Base-by-base conservation (phyloP, 139 green algal species). In the Penium margaritaceum region DNA sequence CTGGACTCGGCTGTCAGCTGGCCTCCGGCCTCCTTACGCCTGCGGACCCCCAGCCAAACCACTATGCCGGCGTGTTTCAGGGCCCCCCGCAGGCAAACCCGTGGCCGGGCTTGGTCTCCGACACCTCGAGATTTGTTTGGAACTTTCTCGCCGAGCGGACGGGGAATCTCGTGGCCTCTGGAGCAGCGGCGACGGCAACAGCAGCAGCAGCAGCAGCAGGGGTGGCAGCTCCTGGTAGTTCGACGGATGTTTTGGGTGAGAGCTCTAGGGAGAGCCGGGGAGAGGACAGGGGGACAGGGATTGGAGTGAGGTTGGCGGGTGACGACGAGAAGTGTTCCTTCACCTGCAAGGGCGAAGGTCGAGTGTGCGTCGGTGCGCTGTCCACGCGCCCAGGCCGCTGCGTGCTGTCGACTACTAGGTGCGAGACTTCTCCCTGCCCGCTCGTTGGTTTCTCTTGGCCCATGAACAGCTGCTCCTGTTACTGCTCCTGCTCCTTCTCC, bases 81-180 rank as follows among this genome's bases (percentile, higher is more conserved):
- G 41, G 68, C 4, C n/a, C 60, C 7, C 68, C 68, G 6, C 62
- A 51, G 2, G 46, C 39, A 39, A 12, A 55, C 39, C 51, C 68
- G 70, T 29, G 27, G 19, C 64, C 64, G 7, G 64, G 29, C 21
- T 6, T 5, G 19, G 17, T 72, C 51, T 17, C 63, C 30, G 68
- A 76, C 29, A 76, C 68, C 27, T 19, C 53, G 34, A 15, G 68
- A 9, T 76, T 76, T 5, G 29, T 67, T 2, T 76, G 53, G 51
- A 76, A 76, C 27, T 76, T 76, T n/a, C 38, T 76, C 24, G 68
- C 68, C 24, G 47, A 70, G 19, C 5, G 29, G 60, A 76, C 68
- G 44, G 35, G 55, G 37, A 9, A 37, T 32, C 7, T 64, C 55
- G 7, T 6, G 7, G 9, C 30, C 44, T 32, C 4, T 36, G 15